A percentile compares a stretch with the other conserved stretches of the same genome.
Conservation (phyloP, 106 monocot species). For the Phalaenopsis aphrodite region DNA sequence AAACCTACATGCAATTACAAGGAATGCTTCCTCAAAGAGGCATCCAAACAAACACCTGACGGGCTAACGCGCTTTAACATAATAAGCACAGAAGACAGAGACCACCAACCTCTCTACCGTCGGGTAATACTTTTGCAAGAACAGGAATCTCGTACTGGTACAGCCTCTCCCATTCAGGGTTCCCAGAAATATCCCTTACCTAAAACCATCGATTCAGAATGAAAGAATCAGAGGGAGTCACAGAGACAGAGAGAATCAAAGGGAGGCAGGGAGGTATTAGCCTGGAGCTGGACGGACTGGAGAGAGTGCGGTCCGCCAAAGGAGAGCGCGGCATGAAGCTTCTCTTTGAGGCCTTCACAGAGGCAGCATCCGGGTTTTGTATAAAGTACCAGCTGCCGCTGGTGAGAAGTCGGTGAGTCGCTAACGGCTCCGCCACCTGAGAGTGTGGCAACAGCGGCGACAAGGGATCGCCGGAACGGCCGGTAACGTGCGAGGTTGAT, state of each 20-base stretch:
- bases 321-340: conserved; percentile 73
- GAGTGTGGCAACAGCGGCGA: not conserved
- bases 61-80: not conserved
- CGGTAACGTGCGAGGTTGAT: not conserved
- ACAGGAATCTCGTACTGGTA: conserved; percentile 91
- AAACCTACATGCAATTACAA: not conserved
- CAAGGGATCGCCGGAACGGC: not conserved
- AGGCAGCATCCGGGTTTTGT: conserved; percentile 92
- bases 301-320: conserved; percentile 52
- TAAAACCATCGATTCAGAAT: not conserved
- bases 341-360: conserved; percentile 96
- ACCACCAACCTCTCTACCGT: conserved; percentile 67
- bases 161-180: conserved; percentile 76
- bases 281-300: conserved; percentile 58
- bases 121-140: conserved; percentile 43
- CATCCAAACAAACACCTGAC: conserved; percentile 13
- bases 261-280: not conserved
- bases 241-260: not conserved
- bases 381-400: conserved; percentile 66
- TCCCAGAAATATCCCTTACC: conserved; percentile 69
- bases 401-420: not conserved
- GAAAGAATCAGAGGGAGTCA: not conserved
- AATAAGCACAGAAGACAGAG: not conserved
- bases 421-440: not conserved
- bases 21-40: not conserved